phyloP scores from a whole-genome alignment of 805 yeast genomes.

The Ogataea paraovalis region DNA sequence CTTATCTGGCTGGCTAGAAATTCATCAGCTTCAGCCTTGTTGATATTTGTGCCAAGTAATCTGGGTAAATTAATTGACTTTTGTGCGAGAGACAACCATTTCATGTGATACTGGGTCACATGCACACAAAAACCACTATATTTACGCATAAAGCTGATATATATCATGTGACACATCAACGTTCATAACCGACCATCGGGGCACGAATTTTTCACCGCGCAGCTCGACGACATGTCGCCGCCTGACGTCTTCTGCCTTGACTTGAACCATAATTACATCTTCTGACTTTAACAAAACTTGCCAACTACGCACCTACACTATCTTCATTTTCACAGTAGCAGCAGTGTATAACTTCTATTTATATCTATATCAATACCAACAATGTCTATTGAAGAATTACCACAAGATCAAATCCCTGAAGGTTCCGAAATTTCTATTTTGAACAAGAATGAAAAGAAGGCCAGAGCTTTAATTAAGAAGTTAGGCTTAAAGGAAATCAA shows the following conservation, averaged over 20 bases:
- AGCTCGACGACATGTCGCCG: not conserved
- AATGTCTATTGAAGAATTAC: constrained; percentile 33
- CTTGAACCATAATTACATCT: no score
- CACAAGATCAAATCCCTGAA: constrained; percentile 55
- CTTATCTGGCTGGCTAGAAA: not conserved
- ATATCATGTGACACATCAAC: not conserved
- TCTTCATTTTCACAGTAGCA: no score
- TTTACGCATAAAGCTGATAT: no score
- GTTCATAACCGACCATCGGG: not conserved
- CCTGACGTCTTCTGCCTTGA: no score
- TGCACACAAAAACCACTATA: no score
- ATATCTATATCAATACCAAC: constrained; percentile 1
- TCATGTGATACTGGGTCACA: no score
- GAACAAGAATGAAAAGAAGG: constrained; percentile 92
- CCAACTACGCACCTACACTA: no score
- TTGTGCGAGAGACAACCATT: not conserved
- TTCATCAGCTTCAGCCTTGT: not conserved
- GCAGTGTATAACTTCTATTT: not conserved
- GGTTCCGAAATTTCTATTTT: constrained; percentile 80
- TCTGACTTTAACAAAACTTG: not conserved
- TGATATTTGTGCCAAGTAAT: not conserved
- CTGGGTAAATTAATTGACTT: not conserved
- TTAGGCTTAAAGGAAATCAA: constrained; percentile 85
- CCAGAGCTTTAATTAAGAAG: constrained; percentile 84
- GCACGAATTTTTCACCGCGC: not conserved